phyloP scores from a whole-genome alignment of 2,329 filamentous ascomycete genomes.

The Microdochium trichocladiopsis region DNA sequence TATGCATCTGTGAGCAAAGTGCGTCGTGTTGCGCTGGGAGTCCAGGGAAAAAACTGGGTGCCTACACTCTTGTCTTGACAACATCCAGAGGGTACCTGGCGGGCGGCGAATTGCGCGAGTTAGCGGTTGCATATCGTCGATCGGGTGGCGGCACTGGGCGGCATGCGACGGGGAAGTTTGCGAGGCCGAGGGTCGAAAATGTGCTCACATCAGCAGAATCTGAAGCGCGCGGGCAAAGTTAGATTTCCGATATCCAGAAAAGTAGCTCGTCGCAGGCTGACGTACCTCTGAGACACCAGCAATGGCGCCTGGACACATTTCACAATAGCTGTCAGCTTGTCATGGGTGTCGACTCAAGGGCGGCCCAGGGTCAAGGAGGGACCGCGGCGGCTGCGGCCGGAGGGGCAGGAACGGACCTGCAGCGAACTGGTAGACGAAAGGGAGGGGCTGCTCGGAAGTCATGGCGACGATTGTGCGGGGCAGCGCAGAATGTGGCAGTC shows the following conservation, averaged over 20 bases:
- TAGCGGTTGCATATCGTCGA: constrained; percentile 7
- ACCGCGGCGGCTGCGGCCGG: constrained; percentile 12
- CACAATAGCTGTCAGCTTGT: constrained; percentile 19
- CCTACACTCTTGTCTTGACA: constrained; percentile 94
- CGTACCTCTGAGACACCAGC: constrained; percentile 95
- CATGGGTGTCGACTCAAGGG: background rate
- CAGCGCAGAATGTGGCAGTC: background rate
- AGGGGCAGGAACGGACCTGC: constrained; percentile 55
- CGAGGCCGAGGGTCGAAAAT: background rate
- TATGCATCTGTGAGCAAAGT: constrained; percentile 12
- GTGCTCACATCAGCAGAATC: constrained; percentile 78
- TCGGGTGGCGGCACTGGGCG: background rate
- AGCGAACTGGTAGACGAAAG: constrained; percentile 91
- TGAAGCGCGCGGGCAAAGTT: constrained; percentile 27
- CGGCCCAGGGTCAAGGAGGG: constrained; percentile 13
- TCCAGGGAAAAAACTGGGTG: constrained; percentile 10
- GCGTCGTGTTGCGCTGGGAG: constrained; percentile 3
- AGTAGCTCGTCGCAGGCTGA: constrained; percentile 8
- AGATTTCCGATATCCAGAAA: constrained; percentile 2
- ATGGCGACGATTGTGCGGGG: constrained; percentile 35
- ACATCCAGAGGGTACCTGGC: constrained; percentile 97
- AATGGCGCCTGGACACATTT: constrained; percentile 63
- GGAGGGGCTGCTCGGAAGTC: constrained; percentile 68
- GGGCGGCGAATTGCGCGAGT: constrained; percentile 3
- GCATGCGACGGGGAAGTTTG: constrained; percentile 3